phyloP scores from a whole-genome alignment of 1,139 yeast genomes.

The Yamadazyma oceani region DNA sequence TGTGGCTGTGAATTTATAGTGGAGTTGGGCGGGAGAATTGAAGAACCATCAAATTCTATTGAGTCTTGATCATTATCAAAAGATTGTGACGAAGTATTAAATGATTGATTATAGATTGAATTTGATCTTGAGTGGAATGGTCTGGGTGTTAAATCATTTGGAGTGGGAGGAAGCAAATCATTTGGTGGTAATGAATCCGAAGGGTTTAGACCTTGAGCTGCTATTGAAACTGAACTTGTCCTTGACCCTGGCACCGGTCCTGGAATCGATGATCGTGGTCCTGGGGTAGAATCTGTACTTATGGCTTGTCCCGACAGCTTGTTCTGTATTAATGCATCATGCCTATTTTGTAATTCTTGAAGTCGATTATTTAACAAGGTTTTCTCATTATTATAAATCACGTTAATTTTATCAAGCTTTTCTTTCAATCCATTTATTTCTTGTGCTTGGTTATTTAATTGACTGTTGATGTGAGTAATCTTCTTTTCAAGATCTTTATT shows the following conservation, averaged over 20 bases:
- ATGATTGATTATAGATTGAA: slow-evolving; percentile 15
- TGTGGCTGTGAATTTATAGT: slow-evolving; percentile 1
- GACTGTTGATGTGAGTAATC: slow-evolving; percentile 5
- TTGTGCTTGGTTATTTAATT: slow-evolving; percentile 1
- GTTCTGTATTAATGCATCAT: neutral
- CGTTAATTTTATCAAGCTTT: slow-evolving; percentile 15
- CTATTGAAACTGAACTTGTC: too few species aligned
- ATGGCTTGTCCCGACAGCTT: too few species aligned
- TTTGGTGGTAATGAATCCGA: neutral
- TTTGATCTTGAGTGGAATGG: slow-evolving; percentile 2
- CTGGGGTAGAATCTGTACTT: too few species aligned
- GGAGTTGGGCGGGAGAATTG: slow-evolving; percentile 5
- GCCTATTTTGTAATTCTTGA: slow-evolving; percentile 17
- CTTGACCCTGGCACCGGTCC: too few species aligned
- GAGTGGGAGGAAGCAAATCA: neutral
- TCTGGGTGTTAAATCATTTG: neutral
- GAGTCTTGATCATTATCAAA: slow-evolving; percentile 7
- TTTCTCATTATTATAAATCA: slow-evolving; percentile 33
- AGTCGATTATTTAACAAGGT: slow-evolving; percentile 28
- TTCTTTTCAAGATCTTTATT: slow-evolving; percentile 26
- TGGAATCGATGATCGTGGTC: too few species aligned
- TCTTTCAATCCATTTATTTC: slow-evolving; percentile 3
- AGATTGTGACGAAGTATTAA: slow-evolving; percentile 11
- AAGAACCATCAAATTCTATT: slow-evolving; percentile 3
- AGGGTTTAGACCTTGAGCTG: too few species aligned